A percentile compares a stretch with the other conserved stretches of the same genome.
These are phyloP conservation scores for Camellia granthamiana DNA, from an alignment of 148 eudicot genomes.

Conservation along the genomic window DNA sequence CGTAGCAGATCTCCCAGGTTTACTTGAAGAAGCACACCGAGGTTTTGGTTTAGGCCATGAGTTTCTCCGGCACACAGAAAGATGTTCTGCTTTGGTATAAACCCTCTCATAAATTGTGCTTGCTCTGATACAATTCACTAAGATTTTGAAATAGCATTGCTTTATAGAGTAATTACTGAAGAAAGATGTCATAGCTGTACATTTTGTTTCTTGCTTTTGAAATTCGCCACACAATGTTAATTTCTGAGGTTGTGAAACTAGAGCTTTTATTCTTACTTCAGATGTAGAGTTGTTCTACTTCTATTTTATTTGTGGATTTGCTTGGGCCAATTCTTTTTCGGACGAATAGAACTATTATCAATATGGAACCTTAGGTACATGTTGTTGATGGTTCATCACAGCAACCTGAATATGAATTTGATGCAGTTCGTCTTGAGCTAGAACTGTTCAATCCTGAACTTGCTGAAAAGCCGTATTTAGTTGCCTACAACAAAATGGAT, in stretches of 20 bases:
- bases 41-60: constrained; percentile 93
- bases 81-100: constrained; percentile 88
- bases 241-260: neutral
- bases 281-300: neutral
- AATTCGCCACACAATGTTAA: neutral
- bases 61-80: constrained; percentile 88
- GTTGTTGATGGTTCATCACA: constrained; percentile 88
- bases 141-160: neutral
- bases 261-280: constrained; percentile 1
- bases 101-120: neutral
- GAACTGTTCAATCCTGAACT: constrained; percentile 91
- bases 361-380: constrained; percentile 63
- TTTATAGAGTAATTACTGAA: neutral
- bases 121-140: constrained; percentile 1
- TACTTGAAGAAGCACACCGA: constrained; percentile 90
- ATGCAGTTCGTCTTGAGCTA: constrained; percentile 91
- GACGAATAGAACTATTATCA: constrained; percentile 17
- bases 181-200: neutral
- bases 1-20: constrained; percentile 89
- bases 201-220: neutral
- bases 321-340: neutral
- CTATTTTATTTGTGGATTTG: neutral
- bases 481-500: constrained; percentile 94
- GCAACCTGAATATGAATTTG: constrained; percentile 93
- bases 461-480: constrained; percentile 81